Percentiles rank a stretch among this genome's conserved stretches.
These are phyloP conservation scores for Santalum album DNA, from an alignment of 164 flowering plant genomes.

Conservation along the genomic window DNA sequence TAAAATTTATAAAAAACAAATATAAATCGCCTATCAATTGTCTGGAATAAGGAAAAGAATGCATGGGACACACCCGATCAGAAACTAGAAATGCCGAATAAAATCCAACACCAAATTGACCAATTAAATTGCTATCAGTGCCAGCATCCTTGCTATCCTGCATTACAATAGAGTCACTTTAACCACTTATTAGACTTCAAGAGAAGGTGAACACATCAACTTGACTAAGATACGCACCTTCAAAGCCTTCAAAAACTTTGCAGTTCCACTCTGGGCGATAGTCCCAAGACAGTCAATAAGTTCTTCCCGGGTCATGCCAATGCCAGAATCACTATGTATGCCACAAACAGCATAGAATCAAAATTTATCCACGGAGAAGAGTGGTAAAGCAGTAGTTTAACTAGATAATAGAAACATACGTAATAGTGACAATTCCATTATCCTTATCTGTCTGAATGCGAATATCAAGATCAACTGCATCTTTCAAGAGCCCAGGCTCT, in stretches of 20 bases:
- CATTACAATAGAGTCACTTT: background rate
- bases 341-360: background rate
- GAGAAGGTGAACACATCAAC: background rate
- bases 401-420: constrained; percentile 36
- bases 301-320: constrained; percentile 94
- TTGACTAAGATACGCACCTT: constrained; percentile 40
- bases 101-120: constrained; percentile 99
- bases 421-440: constrained; percentile 71
- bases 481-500: constrained; percentile 62
- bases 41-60: background rate
- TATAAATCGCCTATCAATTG: background rate
- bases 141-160: constrained; percentile 97
- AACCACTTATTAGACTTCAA: background rate
- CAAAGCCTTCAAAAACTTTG: constrained; percentile 77
- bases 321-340: constrained; percentile 72
- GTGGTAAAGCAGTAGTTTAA: background rate
- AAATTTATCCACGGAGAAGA: background rate
- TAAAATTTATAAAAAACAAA: background rate
- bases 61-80: constrained; percentile 50
- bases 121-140: constrained; percentile 85
- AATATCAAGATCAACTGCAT: constrained; percentile 71
- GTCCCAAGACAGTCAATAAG: constrained; percentile 98
- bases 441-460: constrained; percentile 87
- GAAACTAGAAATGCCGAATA: constrained; percentile 93
- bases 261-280: constrained; percentile 99